Conservation (phyloP, 345 rosid species). For the Hirschfeldia incana region DNA sequence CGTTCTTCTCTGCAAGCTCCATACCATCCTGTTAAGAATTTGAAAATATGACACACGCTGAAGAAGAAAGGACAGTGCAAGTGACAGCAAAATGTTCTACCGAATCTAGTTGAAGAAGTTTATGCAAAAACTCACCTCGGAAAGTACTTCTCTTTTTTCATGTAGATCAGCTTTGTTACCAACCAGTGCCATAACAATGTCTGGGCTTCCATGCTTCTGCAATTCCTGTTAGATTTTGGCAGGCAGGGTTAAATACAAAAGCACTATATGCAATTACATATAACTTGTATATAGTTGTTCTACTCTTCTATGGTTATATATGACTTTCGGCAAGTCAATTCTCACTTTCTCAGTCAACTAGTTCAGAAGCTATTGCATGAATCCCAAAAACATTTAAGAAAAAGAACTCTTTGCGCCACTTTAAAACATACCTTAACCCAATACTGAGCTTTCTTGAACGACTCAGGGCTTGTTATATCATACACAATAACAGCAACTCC, state of each 20-base stretch:
- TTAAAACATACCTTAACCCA: constrained; percentile 83
- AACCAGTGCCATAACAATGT: constrained; percentile 93
- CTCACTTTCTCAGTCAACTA: neutral
- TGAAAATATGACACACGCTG: constrained; percentile 11
- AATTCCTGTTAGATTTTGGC: constrained; percentile 61
- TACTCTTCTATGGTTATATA: neutral
- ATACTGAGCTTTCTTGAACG: constrained; percentile 88
- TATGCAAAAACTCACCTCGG: constrained; percentile 56
- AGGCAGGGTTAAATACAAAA: constrained; percentile 1
- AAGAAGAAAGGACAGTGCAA: constrained; percentile 12
- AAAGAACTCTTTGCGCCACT: neutral
- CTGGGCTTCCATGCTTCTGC: constrained; percentile 96
- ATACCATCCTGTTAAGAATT: constrained; percentile 65
- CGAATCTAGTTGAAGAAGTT: neutral
- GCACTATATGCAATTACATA: neutral
- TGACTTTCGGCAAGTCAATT: neutral
- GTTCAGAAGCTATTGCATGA: constrained; percentile 2
- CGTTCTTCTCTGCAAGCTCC: constrained; percentile 92
- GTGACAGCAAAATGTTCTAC: neutral
- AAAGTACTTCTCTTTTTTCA: constrained; percentile 75
- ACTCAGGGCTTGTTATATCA: constrained; percentile 93
- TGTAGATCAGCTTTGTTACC: constrained; percentile 98
- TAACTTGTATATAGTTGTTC: neutral
- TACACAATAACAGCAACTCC: constrained; percentile 93
- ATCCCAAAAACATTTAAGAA: neutral